Percentiles rank a stretch among this genome's conserved stretches.
phyloP scores from a whole-genome alignment of 2,329 filamentous ascomycete species.

The Diaporthe caulivora region DNA sequence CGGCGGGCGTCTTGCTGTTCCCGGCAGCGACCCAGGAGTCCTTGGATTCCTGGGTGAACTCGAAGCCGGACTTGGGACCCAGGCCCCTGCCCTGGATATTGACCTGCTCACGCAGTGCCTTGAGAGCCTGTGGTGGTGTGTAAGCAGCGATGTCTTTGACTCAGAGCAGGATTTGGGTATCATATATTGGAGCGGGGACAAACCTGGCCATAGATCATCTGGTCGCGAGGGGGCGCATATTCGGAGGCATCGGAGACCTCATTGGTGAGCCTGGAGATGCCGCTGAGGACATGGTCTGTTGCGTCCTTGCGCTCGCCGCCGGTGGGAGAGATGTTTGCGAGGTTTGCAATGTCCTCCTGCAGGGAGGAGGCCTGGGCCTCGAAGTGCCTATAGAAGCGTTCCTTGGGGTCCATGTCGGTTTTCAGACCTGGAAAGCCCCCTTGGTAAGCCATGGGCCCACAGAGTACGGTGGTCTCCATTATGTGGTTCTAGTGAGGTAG shows the following conservation, averaged over 20 bases:
- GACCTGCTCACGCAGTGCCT: slow-evolving; percentile 82
- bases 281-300: slow-evolving; percentile 82
- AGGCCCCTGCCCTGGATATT: slow-evolving; percentile 76
- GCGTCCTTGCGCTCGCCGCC: slow-evolving; percentile 84
- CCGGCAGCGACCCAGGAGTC: slow-evolving; percentile 39
- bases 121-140: slow-evolving; percentile 72
- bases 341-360: slow-evolving; percentile 79
- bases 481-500: background rate
- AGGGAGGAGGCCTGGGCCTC: slow-evolving; percentile 83
- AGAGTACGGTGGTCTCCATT: slow-evolving; percentile 34
- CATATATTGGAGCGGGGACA: slow-evolving; percentile 19
- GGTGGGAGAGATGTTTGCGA: slow-evolving; percentile 71
- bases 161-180: background rate
- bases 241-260: slow-evolving; percentile 87
- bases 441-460: slow-evolving; percentile 38
- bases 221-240: slow-evolving; percentile 89
- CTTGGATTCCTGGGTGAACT: slow-evolving; percentile 70
- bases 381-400: slow-evolving; percentile 88
- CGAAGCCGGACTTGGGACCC: slow-evolving; percentile 81
- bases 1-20: background rate
- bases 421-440: slow-evolving; percentile 43
- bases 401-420: slow-evolving; percentile 68
- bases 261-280: slow-evolving; percentile 83
- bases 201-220: slow-evolving; percentile 86
- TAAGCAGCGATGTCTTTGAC: background rate